These are phyloP conservation scores for Pisolithus orientalis DNA, from an alignment of 768 basidiomycete genomes.

Conservation along the genomic window DNA sequence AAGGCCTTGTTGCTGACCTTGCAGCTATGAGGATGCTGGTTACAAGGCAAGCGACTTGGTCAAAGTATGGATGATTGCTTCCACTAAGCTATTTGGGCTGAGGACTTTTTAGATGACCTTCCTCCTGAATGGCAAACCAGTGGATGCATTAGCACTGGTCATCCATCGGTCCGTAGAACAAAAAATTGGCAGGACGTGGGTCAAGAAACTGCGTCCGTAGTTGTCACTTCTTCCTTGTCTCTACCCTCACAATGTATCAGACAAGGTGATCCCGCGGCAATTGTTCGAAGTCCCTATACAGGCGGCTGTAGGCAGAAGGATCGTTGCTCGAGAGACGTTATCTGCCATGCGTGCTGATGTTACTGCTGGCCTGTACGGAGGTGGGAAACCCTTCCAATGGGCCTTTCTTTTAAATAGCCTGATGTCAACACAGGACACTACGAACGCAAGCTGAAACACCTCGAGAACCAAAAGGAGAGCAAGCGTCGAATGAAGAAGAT, in stretches of 20 bases:
- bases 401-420: background rate
- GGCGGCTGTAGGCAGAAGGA: conserved; percentile 79
- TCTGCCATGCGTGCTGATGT: conserved; percentile 87
- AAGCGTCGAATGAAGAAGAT: conserved; percentile 86
- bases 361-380: conserved; percentile 90
- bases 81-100: too few relatives aligned
- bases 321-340: conserved; percentile 86
- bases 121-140: conserved; percentile 79
- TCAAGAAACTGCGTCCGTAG: conserved; percentile 79
- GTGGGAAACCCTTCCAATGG: conserved; percentile 27
- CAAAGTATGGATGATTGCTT: conserved; percentile 48
- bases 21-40: conserved; percentile 90
- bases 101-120: conserved; percentile 66
- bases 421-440: conserved; percentile 57
- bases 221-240: conserved; percentile 8
- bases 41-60: conserved; percentile 76
- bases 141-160: conserved; percentile 91
- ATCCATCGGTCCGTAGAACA: conserved; percentile 80
- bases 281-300: conserved; percentile 95
- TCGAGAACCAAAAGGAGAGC: conserved; percentile 88
- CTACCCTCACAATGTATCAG: conserved; percentile 29
- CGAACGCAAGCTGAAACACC: conserved; percentile 86
- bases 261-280: conserved; percentile 89
- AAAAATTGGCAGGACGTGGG: conserved; percentile 74
- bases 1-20: conserved; percentile 3